Base-by-base conservation (phyloP, 2,329 filamentous ascomycete genomes). In the Cladosporium austrohemisphaericum region DNA sequence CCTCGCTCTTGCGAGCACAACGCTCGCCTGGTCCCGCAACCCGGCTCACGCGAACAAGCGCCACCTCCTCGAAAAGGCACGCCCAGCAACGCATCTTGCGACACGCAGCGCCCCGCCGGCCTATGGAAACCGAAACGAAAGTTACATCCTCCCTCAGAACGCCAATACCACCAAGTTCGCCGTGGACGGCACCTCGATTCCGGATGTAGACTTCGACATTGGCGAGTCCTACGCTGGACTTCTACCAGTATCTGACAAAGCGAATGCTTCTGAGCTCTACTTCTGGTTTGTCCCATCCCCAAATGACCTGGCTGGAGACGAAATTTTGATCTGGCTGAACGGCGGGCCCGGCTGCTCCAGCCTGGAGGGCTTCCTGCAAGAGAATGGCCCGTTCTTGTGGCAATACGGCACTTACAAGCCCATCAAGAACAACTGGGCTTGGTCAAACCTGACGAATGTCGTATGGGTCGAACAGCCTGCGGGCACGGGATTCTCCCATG, bases 221-320 rank as follows among this genome's bases (percentile, higher is more conserved):
- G 65, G 65, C 18, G 65, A 68, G 52, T 58, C 57, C 13, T 68
- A 64, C 37, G 57, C 60, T 31, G 61, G 62, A 16, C 41, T 66
- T 6, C 43, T 68, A 10, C 64, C 64, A 9, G 64, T 68, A 41
- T 61, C 62, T 4, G 50, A 57, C 20, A 53, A 58, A 25, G 52
- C 52, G 9, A 59, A 63, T 43, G 52, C 56, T 22, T 61, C 57
- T 38, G 61, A 66, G 52, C 63, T 78, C 1, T 78, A 71, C 57
- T 78, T 76, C 57, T 71, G 72, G 71, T 75, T 76, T 57, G 76
- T 75, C 54, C 74, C 75, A 33, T 71, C 71, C 2, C 63, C 62
- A 5, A 68, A 72, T 36, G 35, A 36, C 23, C 20, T 40, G 11
- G 72, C 72, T 8, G 66, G 67, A 1, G 74, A 77, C 38, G 66